phyloP scores from a whole-genome alignment of 192 early-diverging fungal genomes.

The Coemansia sp. region DNA sequence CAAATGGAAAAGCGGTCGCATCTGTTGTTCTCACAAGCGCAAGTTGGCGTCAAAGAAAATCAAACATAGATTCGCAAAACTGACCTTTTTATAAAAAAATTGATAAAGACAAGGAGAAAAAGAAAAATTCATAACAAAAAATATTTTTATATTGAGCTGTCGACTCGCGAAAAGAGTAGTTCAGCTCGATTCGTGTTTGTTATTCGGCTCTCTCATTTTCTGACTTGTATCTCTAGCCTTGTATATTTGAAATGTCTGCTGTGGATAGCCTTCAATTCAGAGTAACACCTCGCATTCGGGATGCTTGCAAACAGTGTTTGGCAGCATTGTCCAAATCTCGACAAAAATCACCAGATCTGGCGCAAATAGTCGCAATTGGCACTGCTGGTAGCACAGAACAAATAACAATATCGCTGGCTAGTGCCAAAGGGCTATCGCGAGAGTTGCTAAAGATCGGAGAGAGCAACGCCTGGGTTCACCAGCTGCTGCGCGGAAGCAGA shows the following conservation, averaged over 20 bases:
- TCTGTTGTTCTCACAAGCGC: constrained; percentile 16
- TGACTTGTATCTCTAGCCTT: neutral
- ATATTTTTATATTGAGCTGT: constrained; percentile 3
- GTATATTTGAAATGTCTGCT: constrained; percentile 7
- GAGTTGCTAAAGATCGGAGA: constrained; percentile 3
- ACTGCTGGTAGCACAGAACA: neutral
- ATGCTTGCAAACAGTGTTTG: constrained; percentile 20
- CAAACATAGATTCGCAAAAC: neutral
- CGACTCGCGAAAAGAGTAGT: neutral
- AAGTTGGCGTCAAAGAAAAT: neutral
- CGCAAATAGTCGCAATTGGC: neutral
- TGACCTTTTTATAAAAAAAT: neutral
- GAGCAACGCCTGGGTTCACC: constrained; percentile 25
- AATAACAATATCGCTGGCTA: constrained; percentile 16
- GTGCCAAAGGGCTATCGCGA: constrained; percentile 26
- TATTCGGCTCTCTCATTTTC: neutral
- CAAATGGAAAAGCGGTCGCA: constrained; percentile 21
- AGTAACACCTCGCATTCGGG: constrained; percentile 24
- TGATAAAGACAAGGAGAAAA: neutral
- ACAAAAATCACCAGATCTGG: neutral
- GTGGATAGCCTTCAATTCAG: constrained; percentile 9
- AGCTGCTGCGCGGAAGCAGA: constrained; percentile 37
- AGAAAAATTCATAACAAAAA: neutral
- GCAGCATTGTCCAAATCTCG: neutral
- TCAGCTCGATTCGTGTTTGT: neutral